Percentiles rank a stretch among this genome's conserved stretches.
Conservation (phyloP, 805 yeast genomes). For the Kodamaea jinghongensis region DNA sequence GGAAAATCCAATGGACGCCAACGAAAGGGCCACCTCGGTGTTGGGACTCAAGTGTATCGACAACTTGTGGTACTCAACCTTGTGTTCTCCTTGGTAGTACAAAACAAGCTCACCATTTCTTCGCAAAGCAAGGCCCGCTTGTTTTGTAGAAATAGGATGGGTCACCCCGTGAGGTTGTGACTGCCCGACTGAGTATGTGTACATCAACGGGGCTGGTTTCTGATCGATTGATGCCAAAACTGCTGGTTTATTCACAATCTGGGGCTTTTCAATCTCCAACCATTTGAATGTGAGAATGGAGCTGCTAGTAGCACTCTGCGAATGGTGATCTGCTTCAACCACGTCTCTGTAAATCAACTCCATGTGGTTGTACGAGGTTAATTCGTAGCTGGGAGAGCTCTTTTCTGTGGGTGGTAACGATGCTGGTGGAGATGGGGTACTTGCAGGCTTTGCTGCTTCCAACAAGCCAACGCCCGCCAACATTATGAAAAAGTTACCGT, state of each 20-base stretch:
- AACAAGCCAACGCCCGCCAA: constrained; percentile 42
- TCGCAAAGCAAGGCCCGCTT: constrained; percentile 68
- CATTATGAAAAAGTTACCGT: constrained; percentile 54
- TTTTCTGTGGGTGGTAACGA: neutral
- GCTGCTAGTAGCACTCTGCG: constrained; percentile 13
- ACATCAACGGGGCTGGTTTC: constrained; percentile 25
- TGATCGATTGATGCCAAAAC: constrained; percentile 23
- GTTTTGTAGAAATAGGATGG: constrained; percentile 67
- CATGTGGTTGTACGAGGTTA: constrained; percentile 43
- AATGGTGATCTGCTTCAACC: constrained; percentile 14
- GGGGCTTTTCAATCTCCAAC: constrained; percentile 71
- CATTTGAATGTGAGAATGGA: constrained; percentile 56
- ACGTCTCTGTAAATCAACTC: constrained; percentile 50
- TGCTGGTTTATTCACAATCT: constrained; percentile 60
- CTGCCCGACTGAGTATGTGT: constrained; percentile 57
- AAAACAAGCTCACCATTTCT: constrained; percentile 58
- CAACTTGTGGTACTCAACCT: constrained; percentile 52
- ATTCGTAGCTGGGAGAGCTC: constrained; percentile 40
- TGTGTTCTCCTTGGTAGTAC: constrained; percentile 64
- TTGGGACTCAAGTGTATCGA: constrained; percentile 11
- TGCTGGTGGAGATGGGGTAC: neutral
- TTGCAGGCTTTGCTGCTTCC: constrained; percentile 23
- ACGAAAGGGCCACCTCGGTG: constrained; percentile 28
- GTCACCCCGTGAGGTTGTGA: constrained; percentile 57
- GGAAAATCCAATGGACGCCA: constrained; percentile 53